Percentiles rank a stretch among this genome's conserved stretches.
Evolutionary conservation across 1,284 basidiomycete species (phyloP).

Genomic region (Mycosarcoma mackinlayi): DNA sequence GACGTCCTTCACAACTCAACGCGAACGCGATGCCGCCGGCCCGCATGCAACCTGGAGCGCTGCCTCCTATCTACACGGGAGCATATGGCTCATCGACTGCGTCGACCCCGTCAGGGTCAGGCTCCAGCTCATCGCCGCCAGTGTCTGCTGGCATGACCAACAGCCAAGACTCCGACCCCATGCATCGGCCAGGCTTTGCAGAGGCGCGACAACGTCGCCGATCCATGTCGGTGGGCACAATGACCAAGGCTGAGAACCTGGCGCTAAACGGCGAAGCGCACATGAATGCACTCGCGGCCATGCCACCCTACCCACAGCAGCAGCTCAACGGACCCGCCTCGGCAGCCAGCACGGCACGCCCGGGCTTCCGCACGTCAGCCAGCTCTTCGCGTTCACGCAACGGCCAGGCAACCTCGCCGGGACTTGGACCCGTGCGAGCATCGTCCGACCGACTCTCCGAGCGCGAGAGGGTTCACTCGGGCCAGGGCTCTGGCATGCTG

Average conservation of each 20-base stretch:
- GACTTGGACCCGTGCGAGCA: constrained; percentile 49
- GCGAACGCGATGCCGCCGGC: constrained; percentile 6
- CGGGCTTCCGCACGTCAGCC: constrained; percentile 37
- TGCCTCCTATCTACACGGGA: constrained; percentile 40
- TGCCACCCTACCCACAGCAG: constrained; percentile 9
- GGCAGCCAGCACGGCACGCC: constrained; percentile 11
- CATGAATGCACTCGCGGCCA: not conserved
- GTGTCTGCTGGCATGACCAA: constrained; percentile 21
- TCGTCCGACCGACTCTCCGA: constrained; percentile 56
- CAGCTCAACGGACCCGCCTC: constrained; percentile 18
- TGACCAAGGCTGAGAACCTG: constrained; percentile 36
- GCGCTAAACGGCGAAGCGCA: constrained; percentile 16
- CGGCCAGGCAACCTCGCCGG: constrained; percentile 37
- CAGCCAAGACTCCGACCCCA: constrained; percentile 24
- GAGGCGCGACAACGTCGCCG: constrained; percentile 39
- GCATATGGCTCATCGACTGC: constrained; percentile 10
- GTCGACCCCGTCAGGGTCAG: constrained; percentile 10
- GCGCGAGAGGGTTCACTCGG: constrained; percentile 47
- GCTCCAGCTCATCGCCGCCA: constrained; percentile 32
- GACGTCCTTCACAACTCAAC: constrained; percentile 30
- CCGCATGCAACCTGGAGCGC: constrained; percentile 20
- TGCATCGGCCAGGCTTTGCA: constrained; percentile 41
- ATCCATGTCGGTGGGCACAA: constrained; percentile 34
- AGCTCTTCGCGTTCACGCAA: constrained; percentile 33
- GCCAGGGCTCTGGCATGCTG: constrained; percentile 51